A percentile compares a stretch with the other conserved stretches of the same genome.
phyloP scores from a whole-genome alignment of 306 rosid species.

The Trifolium fragiferum region DNA sequence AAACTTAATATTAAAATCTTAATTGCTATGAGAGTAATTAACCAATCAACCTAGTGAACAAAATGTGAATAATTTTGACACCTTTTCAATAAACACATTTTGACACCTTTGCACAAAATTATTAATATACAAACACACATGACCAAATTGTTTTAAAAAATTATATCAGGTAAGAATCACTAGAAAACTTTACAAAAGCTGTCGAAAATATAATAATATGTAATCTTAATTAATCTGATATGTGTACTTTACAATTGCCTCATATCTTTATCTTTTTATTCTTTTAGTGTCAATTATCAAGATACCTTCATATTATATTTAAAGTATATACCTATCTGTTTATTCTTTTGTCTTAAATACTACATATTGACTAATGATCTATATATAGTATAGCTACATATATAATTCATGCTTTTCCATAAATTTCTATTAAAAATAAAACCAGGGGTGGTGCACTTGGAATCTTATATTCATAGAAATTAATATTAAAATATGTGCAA shows the following conservation, averaged over 20 bases:
- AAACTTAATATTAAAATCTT: too few relatives aligned
- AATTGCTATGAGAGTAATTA: too few relatives aligned
- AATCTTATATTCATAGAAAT: conserved; percentile 25
- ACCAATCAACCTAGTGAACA: too few relatives aligned
- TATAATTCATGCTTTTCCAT: neutral
- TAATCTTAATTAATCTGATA: conserved; percentile 22
- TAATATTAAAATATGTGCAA: neutral
- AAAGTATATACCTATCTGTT: conserved; percentile 23
- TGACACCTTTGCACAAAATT: too few relatives aligned
- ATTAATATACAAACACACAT: too few relatives aligned
- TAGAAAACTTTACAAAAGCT: too few relatives aligned
- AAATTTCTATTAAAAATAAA: neutral
- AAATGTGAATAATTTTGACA: too few relatives aligned
- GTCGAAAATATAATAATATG: too few relatives aligned
- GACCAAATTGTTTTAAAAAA: too few relatives aligned
- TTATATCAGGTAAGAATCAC: too few relatives aligned
- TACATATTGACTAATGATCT: neutral
- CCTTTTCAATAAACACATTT: too few relatives aligned
- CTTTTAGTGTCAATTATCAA: neutral
- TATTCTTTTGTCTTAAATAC: neutral
- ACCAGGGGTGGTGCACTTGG: neutral
- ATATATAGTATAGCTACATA: neutral
- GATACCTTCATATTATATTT: conserved; percentile 18
- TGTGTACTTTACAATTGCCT: conserved; percentile 17
- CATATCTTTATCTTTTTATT: conserved; percentile 25